Evolutionary conservation across 768 basidiomycete genomes (phyloP).

Genomic region (Collybia mongolica): DNA sequence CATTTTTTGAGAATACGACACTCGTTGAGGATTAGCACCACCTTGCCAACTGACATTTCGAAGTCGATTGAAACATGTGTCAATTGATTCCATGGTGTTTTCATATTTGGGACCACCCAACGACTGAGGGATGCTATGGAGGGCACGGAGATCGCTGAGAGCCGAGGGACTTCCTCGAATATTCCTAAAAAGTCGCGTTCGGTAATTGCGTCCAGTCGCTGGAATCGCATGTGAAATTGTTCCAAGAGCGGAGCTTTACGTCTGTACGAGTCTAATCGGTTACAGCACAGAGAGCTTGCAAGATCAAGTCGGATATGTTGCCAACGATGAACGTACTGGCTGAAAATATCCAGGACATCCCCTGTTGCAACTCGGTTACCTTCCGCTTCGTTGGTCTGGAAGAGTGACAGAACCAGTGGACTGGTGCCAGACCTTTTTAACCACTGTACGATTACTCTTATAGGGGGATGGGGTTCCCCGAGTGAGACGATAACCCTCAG

Average conservation of each 20-base stretch:
- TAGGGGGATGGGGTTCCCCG: neutral
- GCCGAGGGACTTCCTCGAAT: neutral
- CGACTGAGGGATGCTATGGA: neutral
- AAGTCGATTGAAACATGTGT: neutral
- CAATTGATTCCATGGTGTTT: neutral
- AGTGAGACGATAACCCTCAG: neutral
- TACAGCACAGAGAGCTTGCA: neutral
- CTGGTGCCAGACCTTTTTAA: neutral
- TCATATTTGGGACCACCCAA: too few relatives aligned
- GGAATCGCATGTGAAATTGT: neutral
- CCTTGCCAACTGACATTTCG: constrained; percentile 9
- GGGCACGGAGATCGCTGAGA: neutral
- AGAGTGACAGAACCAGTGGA: neutral
- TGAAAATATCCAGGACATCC: neutral
- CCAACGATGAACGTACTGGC: constrained; percentile 13
- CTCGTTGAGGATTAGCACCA: constrained; percentile 25
- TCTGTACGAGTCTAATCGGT: neutral
- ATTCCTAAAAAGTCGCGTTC: neutral
- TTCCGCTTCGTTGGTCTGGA: neutral
- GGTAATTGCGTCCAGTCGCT: neutral
- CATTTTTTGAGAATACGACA: constrained; percentile 24
- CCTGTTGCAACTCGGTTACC: neutral
- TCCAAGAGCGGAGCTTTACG: neutral
- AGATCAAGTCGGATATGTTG: constrained; percentile 15
- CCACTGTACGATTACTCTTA: neutral